Percentiles rank a stretch among this genome's conserved stretches.
Conservation (phyloP, 2,329 filamentous ascomycete genomes). For the Westerdykella aurantiaca region DNA sequence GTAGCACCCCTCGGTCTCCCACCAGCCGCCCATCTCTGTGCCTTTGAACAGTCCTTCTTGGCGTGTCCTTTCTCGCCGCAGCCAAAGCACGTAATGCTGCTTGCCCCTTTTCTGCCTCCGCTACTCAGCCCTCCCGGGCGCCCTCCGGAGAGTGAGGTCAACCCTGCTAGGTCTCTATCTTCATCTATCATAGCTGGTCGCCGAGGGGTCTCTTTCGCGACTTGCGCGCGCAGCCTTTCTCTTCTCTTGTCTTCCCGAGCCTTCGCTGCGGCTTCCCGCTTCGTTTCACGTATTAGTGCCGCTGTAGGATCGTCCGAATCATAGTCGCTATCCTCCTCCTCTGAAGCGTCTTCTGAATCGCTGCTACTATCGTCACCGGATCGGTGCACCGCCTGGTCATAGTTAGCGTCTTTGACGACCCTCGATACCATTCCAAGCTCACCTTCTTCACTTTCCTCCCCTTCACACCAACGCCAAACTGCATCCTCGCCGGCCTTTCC, state of each 20-base stretch:
- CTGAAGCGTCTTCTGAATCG: conserved; percentile 18
- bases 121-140: conserved; percentile 16
- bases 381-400: neutral
- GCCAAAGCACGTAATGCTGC: conserved; percentile 49
- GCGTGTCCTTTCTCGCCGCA: conserved; percentile 60
- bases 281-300: conserved; percentile 42
- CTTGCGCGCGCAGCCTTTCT: conserved; percentile 41
- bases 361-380: conserved; percentile 11
- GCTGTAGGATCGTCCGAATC: conserved; percentile 41
- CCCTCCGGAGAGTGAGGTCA: conserved; percentile 56
- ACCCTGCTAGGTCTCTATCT: conserved; percentile 55
- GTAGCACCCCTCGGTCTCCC: conserved; percentile 9
- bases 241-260: conserved; percentile 37
- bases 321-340: conserved; percentile 34
- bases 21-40: conserved; percentile 8
- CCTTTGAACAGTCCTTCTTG: conserved; percentile 49
- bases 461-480: conserved; percentile 48
- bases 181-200: conserved; percentile 60
- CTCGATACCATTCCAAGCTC: conserved; percentile 5
- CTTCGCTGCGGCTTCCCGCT: conserved; percentile 41
- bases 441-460: conserved; percentile 15
- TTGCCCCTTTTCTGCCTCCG: conserved; percentile 23
- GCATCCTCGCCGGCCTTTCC: conserved; percentile 37
- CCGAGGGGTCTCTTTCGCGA: conserved; percentile 48
- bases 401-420: neutral